Evolutionary conservation across 441 rosid genomes (phyloP).

Genomic region (Gossypium gossypioides): DNA sequence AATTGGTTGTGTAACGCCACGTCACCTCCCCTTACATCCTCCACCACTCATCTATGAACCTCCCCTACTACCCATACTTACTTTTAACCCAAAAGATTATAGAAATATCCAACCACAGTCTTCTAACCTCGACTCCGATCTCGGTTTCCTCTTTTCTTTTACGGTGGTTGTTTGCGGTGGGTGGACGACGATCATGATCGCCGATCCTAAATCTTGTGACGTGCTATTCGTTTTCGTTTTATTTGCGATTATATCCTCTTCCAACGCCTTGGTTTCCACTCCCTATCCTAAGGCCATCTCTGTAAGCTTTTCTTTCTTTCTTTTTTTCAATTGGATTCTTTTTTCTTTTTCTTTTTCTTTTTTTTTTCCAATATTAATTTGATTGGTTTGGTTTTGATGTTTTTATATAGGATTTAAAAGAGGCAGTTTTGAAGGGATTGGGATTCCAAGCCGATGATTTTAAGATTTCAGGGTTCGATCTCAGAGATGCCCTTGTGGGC

Average conservation of each 20-base stretch:
- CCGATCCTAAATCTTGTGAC: background rate
- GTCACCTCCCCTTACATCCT: conserved; percentile 31
- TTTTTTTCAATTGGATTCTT: background rate
- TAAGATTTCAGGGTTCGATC: conserved; percentile 64
- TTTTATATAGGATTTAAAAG: conserved; percentile 66
- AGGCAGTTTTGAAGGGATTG: conserved; percentile 65
- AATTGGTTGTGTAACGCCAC: conserved; percentile 44
- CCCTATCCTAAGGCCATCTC: conserved; percentile 65
- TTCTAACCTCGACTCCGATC: background rate
- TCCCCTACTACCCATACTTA: background rate
- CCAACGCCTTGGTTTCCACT: conserved; percentile 33
- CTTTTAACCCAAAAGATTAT: background rate
- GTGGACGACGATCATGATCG: conserved; percentile 17
- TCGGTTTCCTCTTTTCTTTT: background rate
- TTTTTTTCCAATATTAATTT: background rate
- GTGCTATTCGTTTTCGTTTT: conserved; percentile 25
- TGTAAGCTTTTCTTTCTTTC: conserved; percentile 24
- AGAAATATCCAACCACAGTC: background rate
- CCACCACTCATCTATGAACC: background rate
- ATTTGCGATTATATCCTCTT: conserved; percentile 22
- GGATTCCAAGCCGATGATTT: conserved; percentile 69
- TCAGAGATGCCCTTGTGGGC: conserved; percentile 69
- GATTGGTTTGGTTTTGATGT: background rate
- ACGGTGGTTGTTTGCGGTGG: background rate
- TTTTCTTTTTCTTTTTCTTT: background rate